phyloP scores from a whole-genome alignment of 2,329 filamentous ascomycete genomes.

The Aspergillus sergii region DNA sequence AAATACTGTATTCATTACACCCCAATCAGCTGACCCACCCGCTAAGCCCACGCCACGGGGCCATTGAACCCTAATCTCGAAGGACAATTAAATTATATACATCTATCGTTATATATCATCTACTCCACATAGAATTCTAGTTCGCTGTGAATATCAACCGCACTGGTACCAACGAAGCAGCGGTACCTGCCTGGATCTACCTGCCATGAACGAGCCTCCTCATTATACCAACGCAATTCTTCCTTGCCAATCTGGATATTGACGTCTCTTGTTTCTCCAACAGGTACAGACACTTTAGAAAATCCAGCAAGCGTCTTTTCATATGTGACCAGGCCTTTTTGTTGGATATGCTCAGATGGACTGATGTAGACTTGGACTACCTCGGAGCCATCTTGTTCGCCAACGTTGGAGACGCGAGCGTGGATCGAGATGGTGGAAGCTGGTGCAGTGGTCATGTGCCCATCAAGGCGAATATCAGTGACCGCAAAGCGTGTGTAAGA shows the following conservation, averaged over 20 bases:
- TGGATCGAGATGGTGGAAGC: not conserved
- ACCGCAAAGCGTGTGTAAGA: conserved; percentile 69
- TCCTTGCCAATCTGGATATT: not conserved
- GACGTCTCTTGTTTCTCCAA: not conserved
- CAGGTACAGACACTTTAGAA: not conserved
- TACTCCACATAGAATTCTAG: not conserved
- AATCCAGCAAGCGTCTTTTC: not conserved
- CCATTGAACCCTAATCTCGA: too few species aligned
- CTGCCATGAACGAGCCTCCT: not conserved
- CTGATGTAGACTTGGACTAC: not conserved
- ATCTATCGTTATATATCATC: too few species aligned
- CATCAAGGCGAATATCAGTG: not conserved
- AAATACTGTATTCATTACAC: too few species aligned
- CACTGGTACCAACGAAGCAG: not conserved
- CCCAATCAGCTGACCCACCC: not conserved
- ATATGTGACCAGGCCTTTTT: not conserved
- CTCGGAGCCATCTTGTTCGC: not conserved
- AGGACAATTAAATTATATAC: too few species aligned
- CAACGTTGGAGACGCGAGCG: not conserved
- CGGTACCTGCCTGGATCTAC: not conserved
- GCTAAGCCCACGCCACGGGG: too few species aligned
- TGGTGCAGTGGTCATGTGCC: not conserved
- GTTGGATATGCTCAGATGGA: not conserved
- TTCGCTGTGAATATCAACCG: not conserved
- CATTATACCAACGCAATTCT: conserved; percentile 3